Conservation (phyloP, 2,329 filamentous ascomycete genomes). For the Pezicula radicicola region DNA sequence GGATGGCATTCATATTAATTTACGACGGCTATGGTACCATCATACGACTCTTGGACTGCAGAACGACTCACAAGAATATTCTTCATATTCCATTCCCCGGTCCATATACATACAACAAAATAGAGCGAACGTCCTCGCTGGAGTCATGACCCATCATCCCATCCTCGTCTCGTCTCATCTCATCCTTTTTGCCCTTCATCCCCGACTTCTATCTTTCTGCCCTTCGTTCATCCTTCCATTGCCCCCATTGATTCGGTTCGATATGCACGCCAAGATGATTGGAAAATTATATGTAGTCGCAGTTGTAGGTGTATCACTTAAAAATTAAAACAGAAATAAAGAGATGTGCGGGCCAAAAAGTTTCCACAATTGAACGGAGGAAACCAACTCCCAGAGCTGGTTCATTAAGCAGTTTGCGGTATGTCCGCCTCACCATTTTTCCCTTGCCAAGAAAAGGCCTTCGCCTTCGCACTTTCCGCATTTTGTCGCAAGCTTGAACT, state of each 20-base stretch:
- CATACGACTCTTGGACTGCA: no score
- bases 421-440: not conserved
- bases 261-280: not conserved
- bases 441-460: conserved; percentile 9
- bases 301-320: not conserved
- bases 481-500: conserved; percentile 5
- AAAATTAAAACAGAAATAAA: conserved; percentile 2
- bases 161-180: not conserved
- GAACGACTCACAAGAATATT: no score
- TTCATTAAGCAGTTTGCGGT: not conserved
- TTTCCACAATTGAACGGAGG: not conserved
- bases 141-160: not conserved
- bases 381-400: not conserved
- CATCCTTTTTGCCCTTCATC: not conserved
- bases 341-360: not conserved
- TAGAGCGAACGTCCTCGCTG: not conserved
- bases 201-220: not conserved
- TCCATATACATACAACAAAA: not conserved
- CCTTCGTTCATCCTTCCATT: not conserved
- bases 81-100: not conserved
- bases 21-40: no score
- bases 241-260: not conserved
- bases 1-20: no score
- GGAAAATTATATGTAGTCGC: conserved; percentile 1
- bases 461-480: conserved; percentile 11